Evolutionary conservation across 257 asterid genomes (phyloP), one percentile per base, ranked within the genome.

Genomic region (Anisodus acutangulus): DNA sequence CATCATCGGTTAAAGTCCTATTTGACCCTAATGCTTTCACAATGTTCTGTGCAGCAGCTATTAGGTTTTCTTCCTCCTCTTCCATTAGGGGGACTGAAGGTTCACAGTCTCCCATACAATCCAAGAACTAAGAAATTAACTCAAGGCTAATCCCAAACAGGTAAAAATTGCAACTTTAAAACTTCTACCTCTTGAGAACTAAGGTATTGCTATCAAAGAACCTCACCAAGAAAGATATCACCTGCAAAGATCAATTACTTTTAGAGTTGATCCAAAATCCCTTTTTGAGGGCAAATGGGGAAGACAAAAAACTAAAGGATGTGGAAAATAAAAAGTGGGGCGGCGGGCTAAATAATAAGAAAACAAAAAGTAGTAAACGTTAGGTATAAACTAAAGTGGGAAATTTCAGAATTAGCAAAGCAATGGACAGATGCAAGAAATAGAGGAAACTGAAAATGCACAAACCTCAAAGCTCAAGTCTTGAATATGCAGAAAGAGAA

Each of bases 51-150:
- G 87, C 94, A 2, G 97, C 95, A 86, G 92, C 94, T 83, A 96
- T 92, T 85, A 94, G 84, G 39, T 87, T 92, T 82, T 92, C 97
- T 80, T 96, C 99, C 57, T 87, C 94, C 57, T 87, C 94, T 83
- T 92, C 98, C 92, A 92, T 87, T 60, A 39, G 78, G 57, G 90
- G 84, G 53, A 76, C n/a, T 26, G 86, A 11, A 71, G 86, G 67
- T 86, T 85, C 66, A 85, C 87, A 89, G 81, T 93, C 98, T 74
- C 92, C 94, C 98, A 94, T 91, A 49, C 53, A 82, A 87, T 59
- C 47, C 89, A 83, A 82, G 78, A 83, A 43, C 85, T 85, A 85
- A 81, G 63, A 79, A 43, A 87, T 72, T 68, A 47, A 6, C 51
- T 37, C 84, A 26, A 76, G 79, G 8, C 9, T 22, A 64, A 63